Base-by-base conservation (phyloP, 768 basidiomycete species). In the Suillus ampliporus region DNA sequence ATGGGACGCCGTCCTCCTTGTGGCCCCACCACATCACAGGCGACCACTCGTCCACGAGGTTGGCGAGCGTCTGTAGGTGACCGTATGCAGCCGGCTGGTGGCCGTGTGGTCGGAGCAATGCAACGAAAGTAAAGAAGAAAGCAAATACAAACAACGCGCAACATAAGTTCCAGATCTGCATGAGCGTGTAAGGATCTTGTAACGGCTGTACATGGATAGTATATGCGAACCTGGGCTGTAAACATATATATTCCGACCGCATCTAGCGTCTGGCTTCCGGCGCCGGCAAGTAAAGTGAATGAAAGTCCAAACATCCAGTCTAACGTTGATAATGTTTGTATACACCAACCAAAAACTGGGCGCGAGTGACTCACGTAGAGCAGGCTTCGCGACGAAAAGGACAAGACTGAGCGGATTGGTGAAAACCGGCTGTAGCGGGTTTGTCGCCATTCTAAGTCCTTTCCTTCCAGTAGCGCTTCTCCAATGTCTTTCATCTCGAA, bases 31-130 rank as follows among this genome's bases (percentile, higher is more conserved):
- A 70, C 67, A 75, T 71, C 8, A 62, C 71, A 1, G 67, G 61
- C 21, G 72, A 72, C 76, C 75, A 73, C 17, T 77, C 75, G 61
- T 77, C 76, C 43, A 75, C 67, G 62, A 76, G 59, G 58, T 77
- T 75, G 2, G 69, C 74, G 15, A 77, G 67, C 21, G 72, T 76
- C 50, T 75, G 72, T 3, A 78, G 61, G 23, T 77, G 74, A 3
- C 76, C 72, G 40, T 77, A 77, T 17, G 71, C 67, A 9, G 71
- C 71, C 0, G 72, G 76, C 41, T 76, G 76, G 1, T 68, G 64
- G 3, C 71, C 73, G 14, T 47, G 61, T 8, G 68, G 72, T 28
- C 26, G 66, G 40, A 41, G 28, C n/a, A 68, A 52, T 7, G 64
- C 68, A 35, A 73, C 38, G 21, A 43, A 50, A 0, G 65, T 64